Evolutionary conservation across 257 asterid genomes (phyloP), one percentile per base, ranked within the genome.

Genomic region (Solanum lignicaule): DNA sequence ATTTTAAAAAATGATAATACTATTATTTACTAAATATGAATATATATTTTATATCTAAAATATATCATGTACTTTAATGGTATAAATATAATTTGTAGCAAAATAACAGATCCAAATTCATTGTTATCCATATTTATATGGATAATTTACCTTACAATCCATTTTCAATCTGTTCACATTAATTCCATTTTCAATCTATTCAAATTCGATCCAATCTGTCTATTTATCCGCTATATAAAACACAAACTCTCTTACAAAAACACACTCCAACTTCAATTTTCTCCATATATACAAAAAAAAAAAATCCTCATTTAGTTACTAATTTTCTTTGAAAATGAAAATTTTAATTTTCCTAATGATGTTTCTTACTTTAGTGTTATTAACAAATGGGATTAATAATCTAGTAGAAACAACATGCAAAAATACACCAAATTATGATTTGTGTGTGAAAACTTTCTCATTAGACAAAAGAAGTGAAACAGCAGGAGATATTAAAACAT

Each of bases 351-450:
- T 20, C 86, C 7, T 82, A 29, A 5, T 31, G 31, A 46, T 48
- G 20, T 82, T 20, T 31, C 31, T 82, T 3, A 12, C 43, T 4
- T 8, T 82, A 20, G 3, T 82, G 9, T 16, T 82, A 6, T 31
- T 18, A 48, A 82, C 86, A 82, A 48, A 48, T 2, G 86, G 48
- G 38, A 16, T 12, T 4, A 31, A 38, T 5, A 88, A 89, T 3
- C 89, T 92, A 71, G 84, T 94, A 14, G 92, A 93, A 86, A 78
- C 62, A 46, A 89, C 98, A 2, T 95, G 98, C 89, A 87, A 18
- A 36, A 87, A 74, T 75, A 93, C 96, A 68, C 94, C 93, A 25
- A 90, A 95, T 68, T 95, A 93, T 89, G 76, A 88, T 2, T 95
- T 95, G n/a, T 95, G 97, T 92, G 9, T 92, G 87, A 58, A 89